phyloP scores from a whole-genome alignment of 495 filamentous ascomycete species.

The Saxophila tyrrhenica region DNA sequence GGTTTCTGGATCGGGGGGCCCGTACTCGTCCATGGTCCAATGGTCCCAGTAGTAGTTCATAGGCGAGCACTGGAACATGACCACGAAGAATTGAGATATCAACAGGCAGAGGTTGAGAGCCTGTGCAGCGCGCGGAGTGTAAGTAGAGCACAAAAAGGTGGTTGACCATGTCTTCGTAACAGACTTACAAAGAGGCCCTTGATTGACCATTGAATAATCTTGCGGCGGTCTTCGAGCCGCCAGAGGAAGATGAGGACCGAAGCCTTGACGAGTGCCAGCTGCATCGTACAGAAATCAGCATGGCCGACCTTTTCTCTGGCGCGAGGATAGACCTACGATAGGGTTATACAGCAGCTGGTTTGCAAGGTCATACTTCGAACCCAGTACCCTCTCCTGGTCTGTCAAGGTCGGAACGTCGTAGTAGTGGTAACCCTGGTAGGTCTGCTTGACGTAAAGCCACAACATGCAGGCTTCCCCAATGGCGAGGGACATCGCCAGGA shows the following conservation, averaged over 20 bases:
- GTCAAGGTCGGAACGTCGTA: slow-evolving; percentile 13
- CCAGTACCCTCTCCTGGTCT: slow-evolving; percentile 5
- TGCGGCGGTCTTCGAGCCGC: slow-evolving; percentile 33
- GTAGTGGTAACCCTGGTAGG: slow-evolving; percentile 14
- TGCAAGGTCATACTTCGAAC: slow-evolving; percentile 32
- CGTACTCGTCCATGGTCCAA: background rate
- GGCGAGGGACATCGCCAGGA: background rate
- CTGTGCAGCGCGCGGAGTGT: no score
- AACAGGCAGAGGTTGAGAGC: slow-evolving; percentile 40
- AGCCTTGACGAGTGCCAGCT: slow-evolving; percentile 40
- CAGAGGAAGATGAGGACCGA: slow-evolving; percentile 43
- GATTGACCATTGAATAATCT: slow-evolving; percentile 32
- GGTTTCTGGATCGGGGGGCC: background rate
- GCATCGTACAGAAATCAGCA: background rate
- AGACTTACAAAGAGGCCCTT: slow-evolving; percentile 29
- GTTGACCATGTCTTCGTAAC: no score
- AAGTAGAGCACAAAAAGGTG: no score
- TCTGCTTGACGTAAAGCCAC: background rate
- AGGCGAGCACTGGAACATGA: slow-evolving; percentile 47
- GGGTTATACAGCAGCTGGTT: slow-evolving; percentile 55
- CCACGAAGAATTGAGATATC: slow-evolving; percentile 43
- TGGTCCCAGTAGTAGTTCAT: slow-evolving; percentile 26
- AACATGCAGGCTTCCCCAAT: background rate
- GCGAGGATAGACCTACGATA: slow-evolving; percentile 34
- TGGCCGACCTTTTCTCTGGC: no score